Base-by-base conservation (phyloP, 2,329 filamentous ascomycete species). In the Colletotrichum sp. region DNA sequence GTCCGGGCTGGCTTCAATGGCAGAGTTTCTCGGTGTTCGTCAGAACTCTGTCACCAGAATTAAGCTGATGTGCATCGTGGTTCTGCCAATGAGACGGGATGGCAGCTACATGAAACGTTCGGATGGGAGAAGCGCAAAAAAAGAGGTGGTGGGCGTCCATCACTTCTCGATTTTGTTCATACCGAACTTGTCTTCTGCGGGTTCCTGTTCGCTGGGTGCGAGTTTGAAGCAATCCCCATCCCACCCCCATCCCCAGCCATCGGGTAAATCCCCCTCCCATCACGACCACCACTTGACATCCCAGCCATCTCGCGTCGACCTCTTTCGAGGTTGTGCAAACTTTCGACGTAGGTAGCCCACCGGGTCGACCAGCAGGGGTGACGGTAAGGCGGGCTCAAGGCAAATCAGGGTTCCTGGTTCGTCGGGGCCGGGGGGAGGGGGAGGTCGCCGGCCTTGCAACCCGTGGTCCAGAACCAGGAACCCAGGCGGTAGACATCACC, bases 211-310 rank as follows among this genome's bases (percentile, higher is more conserved):
- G 30, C 9, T 26, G 39, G 66, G 34, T 57, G 69, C 36, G 36
- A 73, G 69, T 52, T 13, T 75, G 73, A 75, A 36, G 73, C 70
- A 64, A 73, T 73, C 72, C 72, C 72, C 72, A 75, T 68, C 72
- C 61, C 16, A 2, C 36, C 39, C 39, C 39, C 39, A 43, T 57
- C 59, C 70, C 73, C 73, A 75, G 73, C 73, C 73, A 75, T 73
- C 36, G 24, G 7, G 39, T 18, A 43, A 63, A 30, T 12, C 43
- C 14, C 12, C n/a, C 32, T 26, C 13, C n/a, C 60, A 64, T 68
- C 69, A 68, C 57, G 52, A n/a, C 28, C 64, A 63, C 32, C 43
- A 24, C 30, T 14, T 36, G 26, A 28, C 39, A 68, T 69, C 70
- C 73, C 70, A 73, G 64, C 73, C 64, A 65, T 73, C 71, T 48